phyloP scores from a whole-genome alignment of 331 rosid genomes.

The Erythrophleum ivorense region DNA sequence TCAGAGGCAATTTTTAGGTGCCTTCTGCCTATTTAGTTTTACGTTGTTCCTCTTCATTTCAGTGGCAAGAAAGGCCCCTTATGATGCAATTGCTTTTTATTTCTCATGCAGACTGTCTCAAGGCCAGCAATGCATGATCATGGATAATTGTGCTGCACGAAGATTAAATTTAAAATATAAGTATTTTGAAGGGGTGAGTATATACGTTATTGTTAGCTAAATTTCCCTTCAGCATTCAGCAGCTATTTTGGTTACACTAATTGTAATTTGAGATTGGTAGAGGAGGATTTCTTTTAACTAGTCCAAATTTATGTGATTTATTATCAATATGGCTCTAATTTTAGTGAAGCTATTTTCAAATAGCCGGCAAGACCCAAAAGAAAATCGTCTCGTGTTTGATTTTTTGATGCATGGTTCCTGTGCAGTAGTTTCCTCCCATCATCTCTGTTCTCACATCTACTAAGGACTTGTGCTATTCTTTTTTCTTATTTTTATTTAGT shows the following conservation, averaged over 20 bases:
- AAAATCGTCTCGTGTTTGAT: not conserved
- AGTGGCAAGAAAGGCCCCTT: too few species aligned
- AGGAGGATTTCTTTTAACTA: not conserved
- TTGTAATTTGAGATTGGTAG: conserved; percentile 24
- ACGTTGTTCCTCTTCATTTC: too few species aligned
- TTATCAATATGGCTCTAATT: not conserved
- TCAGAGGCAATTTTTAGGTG: conserved; percentile 33
- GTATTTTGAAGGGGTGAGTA: conserved; percentile 37
- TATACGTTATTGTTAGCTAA: not conserved
- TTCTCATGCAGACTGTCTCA: conserved; percentile 50
- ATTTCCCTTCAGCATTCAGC: not conserved
- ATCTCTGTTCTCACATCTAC: not conserved
- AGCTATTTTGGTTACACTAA: not conserved
- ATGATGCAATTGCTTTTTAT: conserved; percentile 8
- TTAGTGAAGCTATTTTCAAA: conserved; percentile 7
- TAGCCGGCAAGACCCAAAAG: not conserved
- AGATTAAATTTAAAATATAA: conserved; percentile 13
- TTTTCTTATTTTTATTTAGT: not conserved
- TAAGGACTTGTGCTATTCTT: not conserved
- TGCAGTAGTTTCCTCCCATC: conserved; percentile 2
- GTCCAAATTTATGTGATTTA: not conserved
- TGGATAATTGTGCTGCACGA: conserved; percentile 23
- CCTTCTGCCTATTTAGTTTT: not conserved
- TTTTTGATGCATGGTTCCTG: not conserved
- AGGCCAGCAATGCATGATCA: conserved; percentile 21